These are phyloP conservation scores for Xerocomus spinulosus DNA, from an alignment of 768 basidiomycete genomes.

Conservation along the genomic window DNA sequence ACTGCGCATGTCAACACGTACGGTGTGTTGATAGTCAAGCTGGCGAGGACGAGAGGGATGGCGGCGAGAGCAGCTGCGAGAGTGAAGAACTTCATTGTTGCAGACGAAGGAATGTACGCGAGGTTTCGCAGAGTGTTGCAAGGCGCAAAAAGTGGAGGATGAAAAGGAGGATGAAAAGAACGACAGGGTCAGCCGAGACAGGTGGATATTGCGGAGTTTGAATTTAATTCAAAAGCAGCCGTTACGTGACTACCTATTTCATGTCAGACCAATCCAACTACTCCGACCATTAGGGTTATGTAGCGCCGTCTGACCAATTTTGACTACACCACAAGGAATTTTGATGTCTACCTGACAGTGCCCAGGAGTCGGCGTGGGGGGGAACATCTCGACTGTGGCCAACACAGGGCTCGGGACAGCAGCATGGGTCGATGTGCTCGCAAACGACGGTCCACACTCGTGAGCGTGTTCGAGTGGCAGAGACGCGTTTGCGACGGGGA, in stretches of 20 bases:
- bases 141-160: conserved; percentile 1
- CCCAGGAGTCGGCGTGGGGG: too few relatives aligned
- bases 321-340: conserved; percentile 49
- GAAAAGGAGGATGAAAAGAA: background rate
- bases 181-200: background rate
- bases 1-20: conserved; percentile 33
- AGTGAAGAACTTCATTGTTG: conserved; percentile 36
- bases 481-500: conserved; percentile 51
- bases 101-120: conserved; percentile 11
- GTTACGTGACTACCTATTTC: background rate
- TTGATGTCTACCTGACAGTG: too few relatives aligned
- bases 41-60: conserved; percentile 34
- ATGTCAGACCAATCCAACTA: conserved; percentile 82
- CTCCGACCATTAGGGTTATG: conserved; percentile 89
- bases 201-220: conserved; percentile 26
- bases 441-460: conserved; percentile 21
- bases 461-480: conserved; percentile 15
- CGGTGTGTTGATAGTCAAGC: conserved; percentile 65
- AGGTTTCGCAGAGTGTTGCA: conserved; percentile 6
- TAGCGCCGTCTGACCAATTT: conserved; percentile 91
- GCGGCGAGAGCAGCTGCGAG: conserved; percentile 29
- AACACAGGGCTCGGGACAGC: conserved; percentile 64
- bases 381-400: conserved; percentile 54
- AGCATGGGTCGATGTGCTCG: conserved; percentile 26
- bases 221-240: conserved; percentile 18